A percentile compares a stretch with the other conserved stretches of the same genome.
Conservation (phyloP, 225 moss, liverwort and hornwort genomes). For the Physcomitrium patens region DNA sequence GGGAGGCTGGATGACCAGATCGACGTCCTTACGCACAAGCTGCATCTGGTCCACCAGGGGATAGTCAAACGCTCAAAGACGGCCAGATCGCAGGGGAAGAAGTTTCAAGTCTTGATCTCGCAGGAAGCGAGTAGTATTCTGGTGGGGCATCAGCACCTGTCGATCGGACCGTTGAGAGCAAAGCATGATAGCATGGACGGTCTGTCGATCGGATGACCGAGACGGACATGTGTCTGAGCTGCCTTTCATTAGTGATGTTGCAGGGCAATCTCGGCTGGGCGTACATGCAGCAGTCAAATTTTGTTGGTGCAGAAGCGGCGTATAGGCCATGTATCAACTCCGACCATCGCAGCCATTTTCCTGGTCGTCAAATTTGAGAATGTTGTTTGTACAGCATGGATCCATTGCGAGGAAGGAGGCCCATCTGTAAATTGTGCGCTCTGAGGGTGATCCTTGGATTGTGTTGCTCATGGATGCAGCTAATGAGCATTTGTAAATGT, state of each 20-base stretch:
- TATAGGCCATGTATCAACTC: slow-evolving; percentile 55
- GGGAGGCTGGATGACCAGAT: slow-evolving; percentile 94
- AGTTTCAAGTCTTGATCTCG: slow-evolving; percentile 96
- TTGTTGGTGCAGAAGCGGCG: slow-evolving; percentile 88
- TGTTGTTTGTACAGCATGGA: neutral
- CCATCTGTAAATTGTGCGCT: slow-evolving; percentile 21
- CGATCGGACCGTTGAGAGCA: neutral
- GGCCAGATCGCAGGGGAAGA: slow-evolving; percentile 96
- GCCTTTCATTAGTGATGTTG: neutral
- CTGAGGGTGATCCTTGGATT: neutral
- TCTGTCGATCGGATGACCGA: too few relatives aligned
- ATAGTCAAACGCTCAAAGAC: slow-evolving; percentile 99
- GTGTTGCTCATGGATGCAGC: too few relatives aligned
- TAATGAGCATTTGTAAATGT: too few relatives aligned
- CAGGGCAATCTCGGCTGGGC: slow-evolving; percentile 99
- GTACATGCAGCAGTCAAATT: slow-evolving; percentile 96
- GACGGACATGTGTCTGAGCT: neutral
- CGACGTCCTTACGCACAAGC: slow-evolving; percentile 88
- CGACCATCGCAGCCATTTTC: slow-evolving; percentile 15
- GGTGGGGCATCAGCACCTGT: slow-evolving; percentile 35
- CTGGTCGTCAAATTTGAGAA: neutral
- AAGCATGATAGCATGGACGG: neutral
- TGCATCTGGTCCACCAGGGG: slow-evolving; percentile 93
- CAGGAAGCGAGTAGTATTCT: slow-evolving; percentile 96
- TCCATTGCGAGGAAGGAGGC: slow-evolving; percentile 3